A percentile compares a stretch with the other conserved stretches of the same genome.
These are phyloP conservation scores for Blastocystis sp. DNA, from an alignment of 352 stramenopile species.

Conservation along the genomic window DNA sequence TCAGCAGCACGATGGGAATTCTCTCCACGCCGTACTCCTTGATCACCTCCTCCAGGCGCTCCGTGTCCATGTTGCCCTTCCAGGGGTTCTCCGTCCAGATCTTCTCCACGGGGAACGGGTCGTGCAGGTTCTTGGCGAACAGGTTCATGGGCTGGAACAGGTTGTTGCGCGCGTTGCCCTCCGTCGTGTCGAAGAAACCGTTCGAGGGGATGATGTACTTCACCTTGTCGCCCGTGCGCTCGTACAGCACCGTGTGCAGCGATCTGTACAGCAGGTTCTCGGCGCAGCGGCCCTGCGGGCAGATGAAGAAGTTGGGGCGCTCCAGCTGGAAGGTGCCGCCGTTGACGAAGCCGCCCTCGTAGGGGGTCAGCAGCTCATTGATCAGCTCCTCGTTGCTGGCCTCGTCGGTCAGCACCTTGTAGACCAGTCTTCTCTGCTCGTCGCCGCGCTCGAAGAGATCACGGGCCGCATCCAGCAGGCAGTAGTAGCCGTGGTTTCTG, in stretches of 20 bases:
- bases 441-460: conserved; percentile 69
- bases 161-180: conserved; percentile 69
- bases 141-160: conserved; percentile 69
- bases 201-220: conserved; percentile 67
- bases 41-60: conserved; percentile 64
- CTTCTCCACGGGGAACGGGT: conserved; percentile 66
- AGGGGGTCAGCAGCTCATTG: conserved; percentile 51
- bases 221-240: conserved; percentile 63
- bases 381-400: conserved; percentile 65
- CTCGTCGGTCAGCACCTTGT: conserved; percentile 66
- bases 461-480: conserved; percentile 58
- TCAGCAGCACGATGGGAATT: conserved; percentile 68
- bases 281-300: conserved; percentile 66
- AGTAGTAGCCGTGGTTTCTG: conserved; percentile 69
- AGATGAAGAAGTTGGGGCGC: conserved; percentile 70
- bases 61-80: conserved; percentile 67
- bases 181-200: conserved; percentile 69
- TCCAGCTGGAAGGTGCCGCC: conserved; percentile 66
- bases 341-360: conserved; percentile 68
- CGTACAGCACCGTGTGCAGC: conserved; percentile 44
- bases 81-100: conserved; percentile 69
- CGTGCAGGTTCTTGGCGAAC: conserved; percentile 66
- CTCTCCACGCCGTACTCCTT: conserved; percentile 61
- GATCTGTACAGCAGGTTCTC: conserved; percentile 66
- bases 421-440: conserved; percentile 65